Percentiles rank a stretch among this genome's conserved stretches.
These are phyloP conservation scores for Debaryomyces castellii DNA, from an alignment of 805 yeast genomes.

Conservation along the genomic window DNA sequence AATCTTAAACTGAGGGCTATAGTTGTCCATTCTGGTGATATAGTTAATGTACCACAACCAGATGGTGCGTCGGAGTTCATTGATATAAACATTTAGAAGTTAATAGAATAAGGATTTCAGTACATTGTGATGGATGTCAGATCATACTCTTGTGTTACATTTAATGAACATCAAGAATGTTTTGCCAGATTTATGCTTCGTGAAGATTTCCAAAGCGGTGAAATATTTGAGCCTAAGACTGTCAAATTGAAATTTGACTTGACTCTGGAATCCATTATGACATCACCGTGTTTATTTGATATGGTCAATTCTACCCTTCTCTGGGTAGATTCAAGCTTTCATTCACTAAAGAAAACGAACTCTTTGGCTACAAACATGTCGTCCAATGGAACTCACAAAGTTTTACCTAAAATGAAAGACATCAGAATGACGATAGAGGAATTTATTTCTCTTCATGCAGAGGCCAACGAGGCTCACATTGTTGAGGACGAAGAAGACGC, in stretches of 20 bases:
- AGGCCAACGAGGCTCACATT: conserved; percentile 6
- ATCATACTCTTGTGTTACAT: conserved; percentile 5
- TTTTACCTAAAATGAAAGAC: conserved; percentile 2
- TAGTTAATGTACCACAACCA: conserved; percentile 7
- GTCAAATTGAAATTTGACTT: conserved; percentile 9
- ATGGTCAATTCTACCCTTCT: conserved; percentile 3
- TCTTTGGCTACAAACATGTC: neutral
- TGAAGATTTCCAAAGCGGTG: conserved; percentile 4
- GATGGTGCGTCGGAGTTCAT: conserved; percentile 10
- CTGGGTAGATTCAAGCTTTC: conserved; percentile 7
- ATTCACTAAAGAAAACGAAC: neutral
- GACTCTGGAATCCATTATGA: neutral
- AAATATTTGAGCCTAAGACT: conserved; percentile 8
- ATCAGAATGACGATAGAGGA: conserved; percentile 7
- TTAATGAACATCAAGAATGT: conserved; percentile 7
- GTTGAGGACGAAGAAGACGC: too few species aligned
- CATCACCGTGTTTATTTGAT: conserved; percentile 6
- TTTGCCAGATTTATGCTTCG: conserved; percentile 10
- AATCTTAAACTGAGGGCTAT: conserved; percentile 5
- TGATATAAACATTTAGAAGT: conserved; percentile 7
- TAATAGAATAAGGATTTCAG: conserved; percentile 4
- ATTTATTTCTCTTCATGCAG: conserved; percentile 5
- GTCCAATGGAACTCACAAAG: conserved; percentile 1
- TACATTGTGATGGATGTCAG: conserved; percentile 6
- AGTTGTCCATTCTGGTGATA: conserved; percentile 10